A percentile compares a stretch with the other conserved stretches of the same genome.
These are phyloP conservation scores for Backusella parvicylindrica DNA, from an alignment of 192 early-diverging fungal species.

Conservation along the genomic window DNA sequence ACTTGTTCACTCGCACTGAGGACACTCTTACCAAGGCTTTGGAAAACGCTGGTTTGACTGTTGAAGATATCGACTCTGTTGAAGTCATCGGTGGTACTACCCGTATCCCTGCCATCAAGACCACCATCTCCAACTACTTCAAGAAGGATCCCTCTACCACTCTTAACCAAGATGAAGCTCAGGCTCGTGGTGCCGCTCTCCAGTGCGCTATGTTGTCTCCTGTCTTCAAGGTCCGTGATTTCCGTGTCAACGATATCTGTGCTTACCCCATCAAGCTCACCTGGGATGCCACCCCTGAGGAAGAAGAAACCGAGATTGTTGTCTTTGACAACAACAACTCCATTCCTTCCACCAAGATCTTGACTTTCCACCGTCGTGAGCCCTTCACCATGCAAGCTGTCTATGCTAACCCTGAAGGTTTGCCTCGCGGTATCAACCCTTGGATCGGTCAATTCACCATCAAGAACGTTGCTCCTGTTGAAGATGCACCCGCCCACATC, in stretches of 20 bases:
- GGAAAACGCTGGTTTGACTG: constrained; percentile 64
- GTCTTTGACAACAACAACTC: constrained; percentile 85
- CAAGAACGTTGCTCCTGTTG: constrained; percentile 71
- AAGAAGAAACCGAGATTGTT: constrained; percentile 75
- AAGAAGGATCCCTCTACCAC: constrained; percentile 85
- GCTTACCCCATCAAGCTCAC: constrained; percentile 85
- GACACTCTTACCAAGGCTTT: constrained; percentile 76
- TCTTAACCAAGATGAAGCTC: constrained; percentile 97
- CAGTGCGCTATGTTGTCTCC: constrained; percentile 97
- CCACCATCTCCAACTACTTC: constrained; percentile 85
- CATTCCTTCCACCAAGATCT: constrained; percentile 87
- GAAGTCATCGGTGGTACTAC: constrained; percentile 94
- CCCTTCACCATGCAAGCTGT: constrained; percentile 80
- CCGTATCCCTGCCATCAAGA: constrained; percentile 93
- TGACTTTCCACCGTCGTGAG: constrained; percentile 88
- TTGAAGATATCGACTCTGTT: constrained; percentile 89
- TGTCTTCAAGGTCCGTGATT: constrained; percentile 97
- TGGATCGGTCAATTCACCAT: constrained; percentile 85
- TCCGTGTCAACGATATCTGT: constrained; percentile 87
- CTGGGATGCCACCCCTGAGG: constrained; percentile 80
- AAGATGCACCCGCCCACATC: constrained; percentile 73
- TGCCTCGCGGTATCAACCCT: constrained; percentile 75
- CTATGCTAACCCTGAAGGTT: constrained; percentile 64
- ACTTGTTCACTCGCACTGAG: constrained; percentile 69
- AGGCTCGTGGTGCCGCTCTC: constrained; percentile 93